Evolutionary conservation across 2,329 filamentous ascomycete species (phyloP).

Genomic region (Venturia carpophila): DNA sequence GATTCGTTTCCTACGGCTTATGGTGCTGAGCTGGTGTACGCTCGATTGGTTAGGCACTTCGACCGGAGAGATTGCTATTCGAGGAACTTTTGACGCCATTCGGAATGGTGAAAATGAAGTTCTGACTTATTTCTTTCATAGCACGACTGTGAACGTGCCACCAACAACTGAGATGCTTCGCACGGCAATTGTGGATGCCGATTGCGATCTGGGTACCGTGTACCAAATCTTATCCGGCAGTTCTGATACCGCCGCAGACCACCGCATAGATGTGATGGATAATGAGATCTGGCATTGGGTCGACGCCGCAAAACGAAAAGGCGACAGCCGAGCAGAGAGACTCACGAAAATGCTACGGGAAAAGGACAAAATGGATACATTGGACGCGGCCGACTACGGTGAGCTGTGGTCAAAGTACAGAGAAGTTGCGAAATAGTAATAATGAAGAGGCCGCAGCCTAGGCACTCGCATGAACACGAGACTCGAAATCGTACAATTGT

Average conservation of each 20-base stretch:
- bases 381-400: conserved; percentile 1
- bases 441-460: not conserved
- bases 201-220: not conserved
- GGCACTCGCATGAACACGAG: not conserved
- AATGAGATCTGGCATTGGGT: conserved; percentile 8
- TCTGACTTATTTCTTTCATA: conserved; percentile 8
- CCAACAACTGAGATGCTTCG: conserved; percentile 8
- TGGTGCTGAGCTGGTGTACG: conserved; percentile 10
- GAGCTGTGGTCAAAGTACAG: conserved; percentile 10
- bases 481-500: no score
- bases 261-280: conserved; percentile 1
- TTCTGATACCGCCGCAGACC: not conserved
- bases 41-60: conserved; percentile 8
- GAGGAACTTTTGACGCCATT: conserved; percentile 8
- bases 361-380: not conserved
- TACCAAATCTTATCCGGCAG: conserved; percentile 1
- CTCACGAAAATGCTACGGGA: conserved; percentile 7
- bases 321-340: not conserved
- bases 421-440: not conserved
- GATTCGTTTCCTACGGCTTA: conserved; percentile 9
- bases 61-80: not conserved
- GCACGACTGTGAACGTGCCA: conserved; percentile 3
- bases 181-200: conserved; percentile 5
- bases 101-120: not conserved
- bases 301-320: not conserved